Evolutionary conservation across 176 grass and related monocot species (phyloP), one percentile per base, ranked within the genome.

Genomic region (Carex scoparia): DNA sequence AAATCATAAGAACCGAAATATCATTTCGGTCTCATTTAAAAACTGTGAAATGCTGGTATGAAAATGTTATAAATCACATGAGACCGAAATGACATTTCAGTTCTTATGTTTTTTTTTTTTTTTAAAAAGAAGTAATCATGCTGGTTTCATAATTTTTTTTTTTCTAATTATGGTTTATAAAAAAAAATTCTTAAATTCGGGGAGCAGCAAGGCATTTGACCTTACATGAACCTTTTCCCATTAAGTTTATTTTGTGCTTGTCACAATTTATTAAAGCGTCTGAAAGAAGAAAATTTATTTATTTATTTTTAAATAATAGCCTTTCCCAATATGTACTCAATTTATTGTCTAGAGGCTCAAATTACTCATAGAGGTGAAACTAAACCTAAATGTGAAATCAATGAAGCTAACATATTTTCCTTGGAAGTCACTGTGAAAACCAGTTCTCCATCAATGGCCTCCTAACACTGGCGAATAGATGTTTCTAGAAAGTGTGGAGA

Each of bases 321-420:
- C 7, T 70, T 73, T 38, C 42, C 9, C 23, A 23, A 44, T 48
- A 6, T 23, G 4, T 19, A 18, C 38, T 49, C 2, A 73, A 49
- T 70, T 63, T 73, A 73, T 73, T 46, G 46, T 19, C 16, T 48
- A 72, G 16, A 9, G 72, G 72, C 27, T 54, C 48, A 53, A 76
- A 48, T 76, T 77, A 32, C 49, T 13, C 31, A 14, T 35, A 33
- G 46, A 77, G 49, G 73, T 56, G 19, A 31, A 77, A 54, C 18
- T 53, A 27, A 51, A 53, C n/a, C 48, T 77, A 56, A 77, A 77
- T 77, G 73, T 77, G 73, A 15, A 77, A 77, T 77, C n/a, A 77
- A 77, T 77, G 73, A 77, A 77, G 73, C 48, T 77, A 77, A 55
- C 27, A 56, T 32, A 56, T 69, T 69, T 69, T 69, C 65, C 65